Conservation (phyloP, 2,329 filamentous ascomycete species). For the Exophiala sideris region DNA sequence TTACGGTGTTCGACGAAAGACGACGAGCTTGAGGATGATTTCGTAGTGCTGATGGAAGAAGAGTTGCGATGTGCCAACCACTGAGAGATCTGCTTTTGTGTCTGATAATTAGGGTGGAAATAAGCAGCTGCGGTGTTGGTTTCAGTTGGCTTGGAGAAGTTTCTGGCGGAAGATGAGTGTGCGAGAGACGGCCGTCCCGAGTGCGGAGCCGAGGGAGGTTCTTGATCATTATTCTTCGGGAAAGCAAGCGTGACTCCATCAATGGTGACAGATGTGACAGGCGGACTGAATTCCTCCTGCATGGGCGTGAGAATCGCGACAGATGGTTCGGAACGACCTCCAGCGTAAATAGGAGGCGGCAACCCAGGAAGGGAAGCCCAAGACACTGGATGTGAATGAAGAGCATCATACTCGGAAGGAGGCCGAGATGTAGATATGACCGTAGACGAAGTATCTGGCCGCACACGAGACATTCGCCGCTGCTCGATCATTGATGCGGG, state of each 20-base stretch:
- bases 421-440: constrained; percentile 24
- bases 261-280: constrained; percentile 21
- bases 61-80: constrained; percentile 23
- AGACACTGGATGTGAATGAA: constrained; percentile 29
- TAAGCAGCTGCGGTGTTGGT: constrained; percentile 8
- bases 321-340: constrained; percentile 26
- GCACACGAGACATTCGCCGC: constrained; percentile 13
- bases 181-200: background rate
- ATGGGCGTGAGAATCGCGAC: constrained; percentile 27
- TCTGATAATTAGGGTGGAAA: constrained; percentile 23
- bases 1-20: constrained; percentile 28
- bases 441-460: constrained; percentile 19
- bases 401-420: constrained; percentile 27
- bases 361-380: constrained; percentile 27
- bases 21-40: constrained; percentile 20
- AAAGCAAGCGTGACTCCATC: constrained; percentile 21
- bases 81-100: constrained; percentile 25
- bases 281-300: constrained; percentile 28
- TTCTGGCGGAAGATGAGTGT: constrained; percentile 6
- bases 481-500: constrained; percentile 27
- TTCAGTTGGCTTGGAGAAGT: constrained; percentile 21
- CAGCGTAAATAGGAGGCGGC: constrained; percentile 30
- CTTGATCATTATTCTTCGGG: constrained; percentile 11
- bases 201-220: background rate
- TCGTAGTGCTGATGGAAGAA: constrained; percentile 25